Evolutionary conservation across 169 alveolate species (phyloP).

Genomic region (Eimeria necatrix): DNA sequence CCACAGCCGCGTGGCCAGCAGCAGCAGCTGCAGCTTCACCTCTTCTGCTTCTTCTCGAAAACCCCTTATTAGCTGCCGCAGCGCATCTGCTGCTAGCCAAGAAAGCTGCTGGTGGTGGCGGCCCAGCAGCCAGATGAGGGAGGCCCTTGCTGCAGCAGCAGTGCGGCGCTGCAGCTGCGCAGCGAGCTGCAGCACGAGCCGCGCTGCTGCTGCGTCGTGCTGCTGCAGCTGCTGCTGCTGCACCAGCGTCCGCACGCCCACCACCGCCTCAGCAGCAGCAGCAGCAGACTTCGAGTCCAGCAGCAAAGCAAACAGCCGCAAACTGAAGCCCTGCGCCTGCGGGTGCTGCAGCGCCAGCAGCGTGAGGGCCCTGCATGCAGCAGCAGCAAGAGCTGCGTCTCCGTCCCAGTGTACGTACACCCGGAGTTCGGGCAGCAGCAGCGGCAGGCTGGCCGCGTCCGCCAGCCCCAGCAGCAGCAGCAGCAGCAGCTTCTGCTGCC

Average conservation of each 20-base stretch:
- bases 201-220: not conserved
- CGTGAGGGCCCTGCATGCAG: slow-evolving; percentile 11
- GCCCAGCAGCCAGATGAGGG: slow-evolving; percentile 84
- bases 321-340: slow-evolving; percentile 1
- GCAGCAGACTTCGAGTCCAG: slow-evolving; percentile 75
- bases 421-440: slow-evolving; percentile 59
- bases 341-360: slow-evolving; percentile 25
- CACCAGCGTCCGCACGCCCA: slow-evolving; percentile 51
- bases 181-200: slow-evolving; percentile 63
- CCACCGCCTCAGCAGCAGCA: slow-evolving; percentile 81
- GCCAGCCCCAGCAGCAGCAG: not conserved
- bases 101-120: slow-evolving; percentile 78
- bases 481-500: slow-evolving; percentile 33
- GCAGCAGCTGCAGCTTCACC: slow-evolving; percentile 83
- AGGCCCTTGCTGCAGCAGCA: slow-evolving; percentile 82
- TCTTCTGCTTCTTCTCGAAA: slow-evolving; percentile 81
- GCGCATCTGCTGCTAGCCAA: slow-evolving; percentile 79
- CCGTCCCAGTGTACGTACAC: slow-evolving; percentile 80
- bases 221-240: slow-evolving; percentile 68
- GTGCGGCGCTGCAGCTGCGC: slow-evolving; percentile 3
- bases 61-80: slow-evolving; percentile 67
- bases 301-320: slow-evolving; percentile 69
- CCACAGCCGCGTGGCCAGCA: slow-evolving; percentile 79
- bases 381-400: slow-evolving; percentile 9
- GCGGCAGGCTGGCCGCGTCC: not conserved